A percentile compares a stretch with the other conserved stretches of the same genome.
Evolutionary conservation across 2,329 filamentous ascomycete species (phyloP).

Genomic region (Incumbomyces lentus): DNA sequence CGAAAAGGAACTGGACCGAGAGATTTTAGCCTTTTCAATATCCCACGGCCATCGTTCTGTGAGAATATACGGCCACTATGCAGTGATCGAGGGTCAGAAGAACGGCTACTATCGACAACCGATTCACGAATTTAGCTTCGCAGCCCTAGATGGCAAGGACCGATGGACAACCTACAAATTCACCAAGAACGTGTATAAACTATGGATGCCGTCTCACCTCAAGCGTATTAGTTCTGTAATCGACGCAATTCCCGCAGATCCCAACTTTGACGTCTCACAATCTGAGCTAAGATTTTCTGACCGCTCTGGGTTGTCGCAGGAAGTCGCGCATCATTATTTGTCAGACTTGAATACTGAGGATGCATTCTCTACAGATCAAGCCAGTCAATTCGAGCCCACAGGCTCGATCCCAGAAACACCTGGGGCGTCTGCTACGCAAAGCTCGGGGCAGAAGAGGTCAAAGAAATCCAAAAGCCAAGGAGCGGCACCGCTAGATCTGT

Average conservation of each 20-base stretch:
- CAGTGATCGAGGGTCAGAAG: conserved; percentile 15
- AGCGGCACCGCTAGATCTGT: too few species aligned
- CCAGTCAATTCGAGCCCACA: too few species aligned
- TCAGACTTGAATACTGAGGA: too few species aligned
- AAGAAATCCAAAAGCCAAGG: too few species aligned
- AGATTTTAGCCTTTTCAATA: conserved; percentile 8
- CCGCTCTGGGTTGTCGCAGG: background rate
- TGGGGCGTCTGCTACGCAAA: too few species aligned
- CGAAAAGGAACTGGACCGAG: conserved; percentile 25
- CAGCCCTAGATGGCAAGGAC: conserved; percentile 24
- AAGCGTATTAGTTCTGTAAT: conserved; percentile 30
- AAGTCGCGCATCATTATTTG: too few species aligned
- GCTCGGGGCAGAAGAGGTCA: too few species aligned
- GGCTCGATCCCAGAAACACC: too few species aligned
- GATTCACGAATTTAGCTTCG: conserved; percentile 28
- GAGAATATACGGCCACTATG: conserved; percentile 21
- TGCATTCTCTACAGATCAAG: too few species aligned
- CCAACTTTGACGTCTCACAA: conserved; percentile 7
- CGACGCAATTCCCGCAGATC: conserved; percentile 16
- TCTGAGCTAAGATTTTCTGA: background rate
- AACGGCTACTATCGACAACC: conserved; percentile 30
- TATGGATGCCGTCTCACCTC: conserved; percentile 29
- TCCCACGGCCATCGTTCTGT: conserved; percentile 17
- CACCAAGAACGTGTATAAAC: conserved; percentile 29
- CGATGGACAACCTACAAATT: conserved; percentile 31